Evolutionary conservation across 352 stramenopile species (phyloP), one percentile per base, ranked within the genome.

Genomic region (Phytopythium aichiense): DNA sequence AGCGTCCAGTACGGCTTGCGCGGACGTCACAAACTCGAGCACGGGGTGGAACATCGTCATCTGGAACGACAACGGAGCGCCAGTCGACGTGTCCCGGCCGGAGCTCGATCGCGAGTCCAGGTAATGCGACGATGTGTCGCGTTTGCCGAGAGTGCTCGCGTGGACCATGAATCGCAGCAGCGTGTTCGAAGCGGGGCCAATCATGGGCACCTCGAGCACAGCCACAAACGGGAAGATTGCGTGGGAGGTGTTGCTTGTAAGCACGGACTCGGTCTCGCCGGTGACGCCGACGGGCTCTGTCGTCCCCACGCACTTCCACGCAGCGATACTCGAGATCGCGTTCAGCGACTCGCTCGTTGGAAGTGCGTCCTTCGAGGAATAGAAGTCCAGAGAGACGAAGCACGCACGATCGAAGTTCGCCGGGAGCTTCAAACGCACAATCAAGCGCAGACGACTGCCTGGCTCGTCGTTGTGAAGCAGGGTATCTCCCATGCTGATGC

Each of bases 1-100:
- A 15, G 87, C 87, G 25, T 95, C 87, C 13, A 95, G 67, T 16
- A 95, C 85, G 15, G 87, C 84, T 60, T 95, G 87, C 6, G 87
- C 91, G 2, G 87, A 88, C 23, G 87, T 93, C 23, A 95, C 79
- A 72, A 95, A 95, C 68, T 95, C 87, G 22, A 94, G 66, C 45
- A 94, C 65, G 13, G 87, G 87, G 48, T 91, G 83, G 60, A 94
- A 93, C 84, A 91, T 92, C 1, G 81, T 92, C 81, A 94, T 94
- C 64, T 93, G 81, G 63, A 91, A 93, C 18, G 84, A 91, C 28
- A 91, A 54, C 7, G 74, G 70, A 13, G 70, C 70, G 31, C 74
- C 74, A 0, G 74, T 73, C 30, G 69, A 61, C 6, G 76, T 72
- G 30, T 85, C 76, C 8, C 71, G 61, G n/a, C 73, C 72, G 4